phyloP scores from a whole-genome alignment of 208 protist species.

The Blastocrithidia nonstop region DNA sequence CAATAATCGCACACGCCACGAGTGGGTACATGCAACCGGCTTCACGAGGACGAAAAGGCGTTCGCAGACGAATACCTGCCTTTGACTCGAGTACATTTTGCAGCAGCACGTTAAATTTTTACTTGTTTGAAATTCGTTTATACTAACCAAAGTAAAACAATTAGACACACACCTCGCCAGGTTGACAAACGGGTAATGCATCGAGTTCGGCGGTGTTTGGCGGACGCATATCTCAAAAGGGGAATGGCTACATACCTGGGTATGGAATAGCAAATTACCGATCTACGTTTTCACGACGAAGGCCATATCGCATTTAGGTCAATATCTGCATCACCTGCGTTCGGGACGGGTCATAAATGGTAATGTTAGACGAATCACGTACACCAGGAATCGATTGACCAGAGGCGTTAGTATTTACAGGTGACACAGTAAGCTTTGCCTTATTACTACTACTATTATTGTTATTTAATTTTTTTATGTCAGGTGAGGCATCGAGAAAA shows the following conservation, averaged over 20 bases:
- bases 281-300: slow-evolving; percentile 41
- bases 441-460: not conserved
- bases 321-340: slow-evolving; percentile 43
- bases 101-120: slow-evolving; percentile 21
- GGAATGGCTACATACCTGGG: slow-evolving; percentile 41
- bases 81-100: slow-evolving; percentile 22
- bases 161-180: slow-evolving; percentile 55
- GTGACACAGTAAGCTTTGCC: slow-evolving; percentile 12
- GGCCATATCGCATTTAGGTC: slow-evolving; percentile 22
- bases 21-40: slow-evolving; percentile 76
- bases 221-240: slow-evolving; percentile 54
- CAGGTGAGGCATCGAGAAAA: slow-evolving; percentile 24
- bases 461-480: not conserved
- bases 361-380: too few relatives aligned
- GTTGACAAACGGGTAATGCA: slow-evolving; percentile 8
- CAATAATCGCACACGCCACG: slow-evolving; percentile 31
- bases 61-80: slow-evolving; percentile 26
- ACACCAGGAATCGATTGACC: not conserved
- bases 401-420: slow-evolving; percentile 19
- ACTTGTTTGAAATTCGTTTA: slow-evolving; percentile 21
- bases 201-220: slow-evolving; percentile 12
- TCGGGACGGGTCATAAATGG: slow-evolving; percentile 31
- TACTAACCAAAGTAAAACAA: slow-evolving; percentile 75
- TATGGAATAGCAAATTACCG: slow-evolving; percentile 26
- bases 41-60: slow-evolving; percentile 40